Evolutionary conservation across 306 rosid genomes (phyloP), one percentile per base, ranked within the genome.

Genomic region (Quercus suber): DNA sequence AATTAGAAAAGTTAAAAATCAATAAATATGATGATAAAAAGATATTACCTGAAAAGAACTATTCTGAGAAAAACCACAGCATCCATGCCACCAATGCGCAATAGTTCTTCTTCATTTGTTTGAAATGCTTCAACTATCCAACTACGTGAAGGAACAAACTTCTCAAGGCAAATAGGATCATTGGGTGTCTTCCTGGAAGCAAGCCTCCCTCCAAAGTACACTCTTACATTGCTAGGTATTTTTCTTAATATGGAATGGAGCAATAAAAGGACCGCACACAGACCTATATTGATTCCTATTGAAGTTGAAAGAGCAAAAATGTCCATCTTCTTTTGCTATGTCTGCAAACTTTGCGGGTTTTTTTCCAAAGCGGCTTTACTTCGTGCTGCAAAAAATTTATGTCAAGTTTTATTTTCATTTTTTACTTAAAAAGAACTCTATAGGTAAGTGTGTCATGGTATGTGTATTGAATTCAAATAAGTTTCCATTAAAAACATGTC

Each of bases 51-150:
- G 88, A 95, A 91, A 27, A 90, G 60, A 69, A 93, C 84, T 70
- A 89, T 80, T 87, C 98, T 88, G 72, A 87, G 33, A 77, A 93
- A 95, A 85, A 86, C 90, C 31, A 95, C 93, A 61, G 94, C 86
- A 86, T 95, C 99, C 91, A 95, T 55, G 76, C 99, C 99, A 78
- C 92, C 97, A 61, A 71, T 41, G 76, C 73, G 69, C 81, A 93
- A 76, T 43, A 93, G 35, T 52, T 95, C 99, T 59, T 90, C 96
- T 75, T 95, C 96, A 58, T 87, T 84, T 28, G 93, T 86, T 78
- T 87, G 84, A 92, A 96, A 93, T 41, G 97, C 94, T 87, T 81
- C 93, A 83, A 90, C n/a, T 43, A 91, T 78, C 99, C 98, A 95
- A 69, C 90, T 81, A 52, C 97, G 96, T 70, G 99, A 93, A 41